phyloP scores from a whole-genome alignment of 106 monocot genomes.

The Narthecium ossifragum region DNA sequence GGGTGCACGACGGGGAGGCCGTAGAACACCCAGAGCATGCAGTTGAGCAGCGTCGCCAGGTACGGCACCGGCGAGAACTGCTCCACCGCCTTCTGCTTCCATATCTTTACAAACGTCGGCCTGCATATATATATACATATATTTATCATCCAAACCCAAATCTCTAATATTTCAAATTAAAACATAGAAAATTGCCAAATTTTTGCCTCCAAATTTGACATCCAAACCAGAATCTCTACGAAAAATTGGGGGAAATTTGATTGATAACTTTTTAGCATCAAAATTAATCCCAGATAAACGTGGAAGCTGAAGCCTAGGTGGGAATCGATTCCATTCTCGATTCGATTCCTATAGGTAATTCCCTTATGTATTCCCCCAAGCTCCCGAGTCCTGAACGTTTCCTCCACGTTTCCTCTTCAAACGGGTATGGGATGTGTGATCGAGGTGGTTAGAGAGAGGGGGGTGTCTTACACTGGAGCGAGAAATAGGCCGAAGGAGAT shows the following conservation, averaged over 20 bases:
- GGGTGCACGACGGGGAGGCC: constrained; percentile 47
- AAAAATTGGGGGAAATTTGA: too few relatives aligned
- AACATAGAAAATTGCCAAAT: background rate
- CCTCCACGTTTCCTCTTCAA: too few relatives aligned
- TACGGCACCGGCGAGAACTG: constrained; percentile 54
- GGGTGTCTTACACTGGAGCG: constrained; percentile 33
- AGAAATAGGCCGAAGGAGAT: constrained; percentile 62
- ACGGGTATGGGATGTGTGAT: too few relatives aligned
- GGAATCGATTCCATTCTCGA: too few relatives aligned
- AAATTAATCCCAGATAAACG: background rate
- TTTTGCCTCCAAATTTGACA: too few relatives aligned
- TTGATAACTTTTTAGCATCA: too few relatives aligned
- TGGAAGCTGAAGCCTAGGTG: background rate
- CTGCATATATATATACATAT: background rate
- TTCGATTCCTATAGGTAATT: too few relatives aligned
- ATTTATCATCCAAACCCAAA: background rate
- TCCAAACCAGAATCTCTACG: too few relatives aligned
- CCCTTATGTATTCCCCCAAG: too few relatives aligned
- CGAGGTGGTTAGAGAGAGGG: too few relatives aligned
- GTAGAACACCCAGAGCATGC: constrained; percentile 59
- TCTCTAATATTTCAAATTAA: background rate
- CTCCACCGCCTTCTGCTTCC: constrained; percentile 43
- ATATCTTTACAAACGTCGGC: constrained; percentile 40
- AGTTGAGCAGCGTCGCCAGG: constrained; percentile 54
- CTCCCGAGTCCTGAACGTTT: too few relatives aligned